Conservation (phyloP, 169 alveolate genomes). For the Toxoplasma gondii region DNA sequence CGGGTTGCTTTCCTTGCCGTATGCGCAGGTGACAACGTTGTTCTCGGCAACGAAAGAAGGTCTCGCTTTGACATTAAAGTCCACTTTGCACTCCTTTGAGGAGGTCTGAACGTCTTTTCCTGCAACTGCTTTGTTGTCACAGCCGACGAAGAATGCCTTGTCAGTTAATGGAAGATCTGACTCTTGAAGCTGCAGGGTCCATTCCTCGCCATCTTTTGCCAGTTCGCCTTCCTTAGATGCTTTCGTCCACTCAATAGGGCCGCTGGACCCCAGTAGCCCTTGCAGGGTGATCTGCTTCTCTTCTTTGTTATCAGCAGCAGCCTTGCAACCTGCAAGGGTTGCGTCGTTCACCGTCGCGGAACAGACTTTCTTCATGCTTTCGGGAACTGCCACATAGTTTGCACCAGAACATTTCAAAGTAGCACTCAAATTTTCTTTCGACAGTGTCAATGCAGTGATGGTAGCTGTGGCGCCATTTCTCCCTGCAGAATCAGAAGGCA, state of each 20-base stretch:
- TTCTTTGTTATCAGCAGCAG: too few relatives aligned
- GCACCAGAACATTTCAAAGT: not conserved
- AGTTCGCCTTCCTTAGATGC: not conserved
- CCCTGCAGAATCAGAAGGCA: not conserved
- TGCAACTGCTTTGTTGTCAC: not conserved
- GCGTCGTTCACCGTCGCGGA: not conserved
- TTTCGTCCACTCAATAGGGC: not conserved
- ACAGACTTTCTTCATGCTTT: not conserved
- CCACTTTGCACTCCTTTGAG: not conserved
- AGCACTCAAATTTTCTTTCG: too few relatives aligned
- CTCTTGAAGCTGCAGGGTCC: not conserved
- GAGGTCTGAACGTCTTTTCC: not conserved
- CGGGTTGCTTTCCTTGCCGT: not conserved
- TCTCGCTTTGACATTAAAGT: not conserved
- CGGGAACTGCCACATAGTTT: not conserved
- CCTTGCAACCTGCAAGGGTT: not conserved
- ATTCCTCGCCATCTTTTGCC: not conserved
- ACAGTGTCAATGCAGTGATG: not conserved
- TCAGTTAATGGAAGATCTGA: not conserved
- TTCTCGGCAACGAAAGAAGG: not conserved
- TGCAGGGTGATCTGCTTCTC: not conserved
- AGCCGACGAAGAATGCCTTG: not conserved
- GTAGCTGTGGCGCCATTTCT: not conserved
- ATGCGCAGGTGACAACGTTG: slow-evolving; percentile 20
- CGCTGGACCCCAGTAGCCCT: not conserved